phyloP scores from a whole-genome alignment of 2,329 filamentous ascomycete species.

The Scopulariopsis brevicaulis region DNA sequence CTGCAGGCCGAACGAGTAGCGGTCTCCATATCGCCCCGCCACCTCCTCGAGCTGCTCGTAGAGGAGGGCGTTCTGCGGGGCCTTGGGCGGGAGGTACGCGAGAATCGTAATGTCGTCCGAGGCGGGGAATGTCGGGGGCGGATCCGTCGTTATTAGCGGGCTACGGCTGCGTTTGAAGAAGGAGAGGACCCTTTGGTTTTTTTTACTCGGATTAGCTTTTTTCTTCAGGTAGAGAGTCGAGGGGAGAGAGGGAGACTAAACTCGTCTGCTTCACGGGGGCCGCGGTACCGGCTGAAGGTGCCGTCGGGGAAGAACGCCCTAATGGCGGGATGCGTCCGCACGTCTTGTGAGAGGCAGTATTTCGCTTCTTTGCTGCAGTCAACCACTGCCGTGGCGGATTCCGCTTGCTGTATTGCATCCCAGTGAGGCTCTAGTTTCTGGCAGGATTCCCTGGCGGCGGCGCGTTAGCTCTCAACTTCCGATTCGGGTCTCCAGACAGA shows the following conservation, averaged over 20 bases:
- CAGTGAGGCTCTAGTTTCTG: conserved; percentile 10
- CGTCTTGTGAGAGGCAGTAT: conserved; percentile 26
- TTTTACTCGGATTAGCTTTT: background rate
- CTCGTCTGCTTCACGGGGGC: conserved; percentile 25
- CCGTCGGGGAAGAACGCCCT: conserved; percentile 25
- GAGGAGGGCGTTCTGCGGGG: conserved; percentile 13
- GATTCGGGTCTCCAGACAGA: background rate
- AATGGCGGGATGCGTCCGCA: conserved; percentile 34
- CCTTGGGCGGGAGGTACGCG: conserved; percentile 20
- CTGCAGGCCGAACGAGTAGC: conserved; percentile 27
- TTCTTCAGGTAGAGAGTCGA: background rate
- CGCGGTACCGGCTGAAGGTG: conserved; percentile 26
- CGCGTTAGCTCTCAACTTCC: background rate
- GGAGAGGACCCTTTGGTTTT: conserved; percentile 13
- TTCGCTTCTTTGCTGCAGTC: conserved; percentile 23
- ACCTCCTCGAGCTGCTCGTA: conserved; percentile 16
- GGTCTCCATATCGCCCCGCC: conserved; percentile 24
- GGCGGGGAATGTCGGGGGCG: conserved; percentile 16
- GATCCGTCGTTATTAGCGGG: background rate
- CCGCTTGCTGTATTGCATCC: conserved; percentile 5
- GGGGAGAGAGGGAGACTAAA: conserved; percentile 9
- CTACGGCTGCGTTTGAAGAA: conserved; percentile 14
- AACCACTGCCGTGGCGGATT: conserved; percentile 10
- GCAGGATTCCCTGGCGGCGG: conserved; percentile 6
- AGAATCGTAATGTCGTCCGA: conserved; percentile 30